Base-by-base conservation (phyloP, 441 rosid genomes). In the Croton laevigatus region DNA sequence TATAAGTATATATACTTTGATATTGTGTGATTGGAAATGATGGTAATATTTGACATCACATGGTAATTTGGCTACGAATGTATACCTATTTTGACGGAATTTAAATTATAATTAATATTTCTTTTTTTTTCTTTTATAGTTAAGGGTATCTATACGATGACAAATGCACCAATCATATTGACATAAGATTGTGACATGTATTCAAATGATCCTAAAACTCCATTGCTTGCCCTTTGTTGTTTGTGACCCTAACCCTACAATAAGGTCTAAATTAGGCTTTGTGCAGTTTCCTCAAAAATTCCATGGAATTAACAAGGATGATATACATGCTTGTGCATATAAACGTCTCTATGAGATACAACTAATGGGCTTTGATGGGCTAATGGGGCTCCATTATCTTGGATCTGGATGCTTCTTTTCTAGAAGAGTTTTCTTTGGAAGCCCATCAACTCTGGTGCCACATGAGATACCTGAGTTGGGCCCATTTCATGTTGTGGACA, bases 141-240 rank as follows among this genome's bases (percentile, higher is more conserved):
- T 93, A 22, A 82, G 98, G 27, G 96, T 91, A 7, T 91, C 96
- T 2, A 87, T 1, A 64, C 48, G 60, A 82, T 93, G 89, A 88
- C 87, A 22, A 93, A 93, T 67, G 81, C 91, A 40, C 84, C 96
- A 0, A 59, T 86, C 12, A 71, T 91, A 42, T 73, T 91, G 75
- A 85, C 91, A 16, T 73, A 86, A 11, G 98, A 93, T 48, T 88
- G 98, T 46, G 97, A 91, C 79, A 88, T 84, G 91, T 80, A 82
- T 73, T 91, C 96, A 1, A 93, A 87, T 55, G 83, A 89, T 65
- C 93, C 95, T 0, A 22, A 37, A 40, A 79, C 95, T 3, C 88
- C 81, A 20, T 57, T 68, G 1, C 84, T 83, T 9, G 83, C 76
- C 8, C 70, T 90, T 4, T 89, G 98, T 58, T 89, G 87, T 73